Percentiles rank a stretch among this genome's conserved stretches.
phyloP scores from a whole-genome alignment of 1,284 basidiomycete genomes.

The Apiotrichum brassicae region DNA sequence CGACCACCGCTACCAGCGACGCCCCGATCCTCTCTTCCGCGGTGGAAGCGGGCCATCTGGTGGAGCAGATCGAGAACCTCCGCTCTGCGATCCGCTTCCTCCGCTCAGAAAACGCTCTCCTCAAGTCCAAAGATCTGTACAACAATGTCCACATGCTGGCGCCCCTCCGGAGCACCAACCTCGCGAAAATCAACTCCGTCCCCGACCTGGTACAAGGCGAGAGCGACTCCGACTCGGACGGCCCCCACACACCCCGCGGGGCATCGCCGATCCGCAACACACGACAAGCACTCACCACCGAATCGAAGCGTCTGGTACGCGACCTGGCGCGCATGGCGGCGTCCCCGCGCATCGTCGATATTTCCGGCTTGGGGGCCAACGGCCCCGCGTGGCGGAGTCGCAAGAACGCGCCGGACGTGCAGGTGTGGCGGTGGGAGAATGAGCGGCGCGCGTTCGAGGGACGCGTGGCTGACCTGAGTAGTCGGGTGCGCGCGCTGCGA shows the following conservation, averaged over 20 bases:
- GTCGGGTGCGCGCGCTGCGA: conserved; percentile 16
- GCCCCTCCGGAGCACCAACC: conserved; percentile 46
- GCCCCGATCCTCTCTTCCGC: conserved; percentile 5
- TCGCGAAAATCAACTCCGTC: conserved; percentile 4
- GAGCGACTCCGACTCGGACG: conserved; percentile 12
- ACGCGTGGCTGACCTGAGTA: conserved; percentile 58
- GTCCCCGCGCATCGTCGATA: conserved; percentile 70
- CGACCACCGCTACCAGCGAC: conserved; percentile 9
- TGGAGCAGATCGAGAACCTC: conserved; percentile 73
- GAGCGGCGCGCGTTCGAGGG: conserved; percentile 64
- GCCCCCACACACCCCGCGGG: conserved; percentile 11
- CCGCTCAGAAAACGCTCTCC: conserved; percentile 81
- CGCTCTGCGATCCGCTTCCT: conserved; percentile 82
- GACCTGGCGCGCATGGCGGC: conserved; percentile 77
- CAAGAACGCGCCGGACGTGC: conserved; percentile 69
- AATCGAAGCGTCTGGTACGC: conserved; percentile 72
- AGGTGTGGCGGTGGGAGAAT: conserved; percentile 66
- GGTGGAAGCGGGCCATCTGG: conserved; percentile 15
- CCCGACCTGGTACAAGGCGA: conserved; percentile 13
- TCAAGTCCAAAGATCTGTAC: conserved; percentile 82
- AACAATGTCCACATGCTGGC: conserved; percentile 71
- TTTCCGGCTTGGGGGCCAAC: conserved; percentile 51
- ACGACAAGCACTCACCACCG: conserved; percentile 62
- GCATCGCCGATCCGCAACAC: conserved; percentile 50
- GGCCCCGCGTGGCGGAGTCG: conserved; percentile 61